Evolutionary conservation across 345 rosid genomes (phyloP).

Genomic region (Pugionium dolabratum): DNA sequence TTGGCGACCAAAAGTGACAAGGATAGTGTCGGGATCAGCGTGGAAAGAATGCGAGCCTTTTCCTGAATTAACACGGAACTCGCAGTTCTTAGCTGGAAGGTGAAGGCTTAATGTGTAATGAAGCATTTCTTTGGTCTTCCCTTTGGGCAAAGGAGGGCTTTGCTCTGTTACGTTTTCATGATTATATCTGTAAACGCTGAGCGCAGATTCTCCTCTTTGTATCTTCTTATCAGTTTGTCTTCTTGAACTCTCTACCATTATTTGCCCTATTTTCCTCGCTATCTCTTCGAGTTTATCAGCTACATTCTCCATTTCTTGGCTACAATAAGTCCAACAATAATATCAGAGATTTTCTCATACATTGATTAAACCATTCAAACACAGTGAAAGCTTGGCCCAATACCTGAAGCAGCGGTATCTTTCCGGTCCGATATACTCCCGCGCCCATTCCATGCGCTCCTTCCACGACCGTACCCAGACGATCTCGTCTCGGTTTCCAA

Average conservation of each 20-base stretch:
- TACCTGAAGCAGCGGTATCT: conserved; percentile 56
- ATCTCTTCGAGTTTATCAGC: conserved; percentile 53
- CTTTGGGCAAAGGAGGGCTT: conserved; percentile 31
- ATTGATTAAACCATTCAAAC: too few relatives aligned
- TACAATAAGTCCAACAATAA: conserved; percentile 28
- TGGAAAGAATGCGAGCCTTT: conserved; percentile 44
- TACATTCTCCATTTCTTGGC: conserved; percentile 62
- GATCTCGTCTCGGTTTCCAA: conserved; percentile 51
- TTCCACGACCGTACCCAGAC: conserved; percentile 55
- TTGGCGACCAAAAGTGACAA: conserved; percentile 60
- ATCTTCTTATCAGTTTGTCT: conserved; percentile 41
- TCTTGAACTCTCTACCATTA: conserved; percentile 46
- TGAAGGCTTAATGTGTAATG: conserved; percentile 57
- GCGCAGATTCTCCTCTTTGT: conserved; percentile 45
- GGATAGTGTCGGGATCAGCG: conserved; percentile 53
- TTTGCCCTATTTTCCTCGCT: conserved; percentile 50
- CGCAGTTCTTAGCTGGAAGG: conserved; percentile 51
- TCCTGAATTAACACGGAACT: conserved; percentile 50
- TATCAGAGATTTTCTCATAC: too few relatives aligned
- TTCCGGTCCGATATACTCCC: conserved; percentile 50
- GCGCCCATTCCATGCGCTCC: conserved; percentile 53
- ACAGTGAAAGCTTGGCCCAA: background rate
- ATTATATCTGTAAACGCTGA: conserved; percentile 54
- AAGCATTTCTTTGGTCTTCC: conserved; percentile 29
- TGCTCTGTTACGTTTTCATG: conserved; percentile 37